Evolutionary conservation across 768 basidiomycete species (phyloP).

Genomic region (Pleurotus djamor): DNA sequence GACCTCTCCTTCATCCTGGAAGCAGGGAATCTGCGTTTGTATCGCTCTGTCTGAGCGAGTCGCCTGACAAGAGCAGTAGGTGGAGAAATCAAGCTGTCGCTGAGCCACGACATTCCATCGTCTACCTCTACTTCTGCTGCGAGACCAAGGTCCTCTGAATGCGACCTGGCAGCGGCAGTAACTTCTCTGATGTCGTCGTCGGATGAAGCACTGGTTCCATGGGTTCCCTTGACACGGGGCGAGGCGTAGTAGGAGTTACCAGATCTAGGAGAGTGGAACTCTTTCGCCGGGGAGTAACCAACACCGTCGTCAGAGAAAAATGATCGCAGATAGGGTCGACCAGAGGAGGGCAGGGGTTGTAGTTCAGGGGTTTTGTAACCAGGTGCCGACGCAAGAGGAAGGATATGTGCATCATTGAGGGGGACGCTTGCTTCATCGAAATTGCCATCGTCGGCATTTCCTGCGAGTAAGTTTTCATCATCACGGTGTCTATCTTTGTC

Average conservation of each 20-base stretch:
- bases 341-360: not conserved
- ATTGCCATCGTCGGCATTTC: not conserved
- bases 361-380: conserved; percentile 4
- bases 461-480: not conserved
- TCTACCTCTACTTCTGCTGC: not conserved
- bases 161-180: not conserved
- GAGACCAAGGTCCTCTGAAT: not conserved
- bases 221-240: not conserved
- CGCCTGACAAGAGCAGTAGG: not conserved
- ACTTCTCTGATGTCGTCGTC: not conserved
- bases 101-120: not conserved
- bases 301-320: not conserved
- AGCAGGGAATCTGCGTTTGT: not conserved
- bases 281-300: not conserved
- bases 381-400: not conserved
- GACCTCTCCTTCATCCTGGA: not conserved
- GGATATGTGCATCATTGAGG: not conserved
- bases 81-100: conserved; percentile 6
- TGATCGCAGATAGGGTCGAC: not conserved
- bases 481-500: not conserved
- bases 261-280: conserved; percentile 1
- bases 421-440: not conserved
- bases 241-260: not conserved
- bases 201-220: not conserved
- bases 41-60: not conserved